Conservation (phyloP, 176 grass and related monocot genomes). For the Panicum miliaceum region DNA sequence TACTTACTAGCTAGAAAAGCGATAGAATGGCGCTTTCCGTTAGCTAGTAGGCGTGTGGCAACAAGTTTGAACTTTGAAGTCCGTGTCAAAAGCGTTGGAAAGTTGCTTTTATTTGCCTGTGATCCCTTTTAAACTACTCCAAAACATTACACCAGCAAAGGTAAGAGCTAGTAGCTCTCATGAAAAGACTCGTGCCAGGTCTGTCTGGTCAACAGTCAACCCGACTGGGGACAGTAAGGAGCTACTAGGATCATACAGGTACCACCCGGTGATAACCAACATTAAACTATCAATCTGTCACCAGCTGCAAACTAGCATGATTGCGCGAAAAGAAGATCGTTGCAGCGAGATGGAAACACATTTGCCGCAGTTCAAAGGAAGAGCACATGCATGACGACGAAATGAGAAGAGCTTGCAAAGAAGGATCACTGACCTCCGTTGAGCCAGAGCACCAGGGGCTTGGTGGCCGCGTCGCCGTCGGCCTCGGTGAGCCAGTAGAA, state of each 20-base stretch:
- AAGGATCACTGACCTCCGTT: slow-evolving; percentile 72
- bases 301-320: background rate
- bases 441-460: slow-evolving; percentile 97
- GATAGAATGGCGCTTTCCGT: slow-evolving; percentile 39
- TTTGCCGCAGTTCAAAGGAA: background rate
- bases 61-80: slow-evolving; percentile 37
- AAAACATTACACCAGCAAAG: background rate
- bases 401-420: background rate
- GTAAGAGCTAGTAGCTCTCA: background rate
- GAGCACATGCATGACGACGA: background rate
- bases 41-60: slow-evolving; percentile 10
- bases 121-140: slow-evolving; percentile 30
- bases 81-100: slow-evolving; percentile 45
- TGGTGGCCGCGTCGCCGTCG: slow-evolving; percentile 49
- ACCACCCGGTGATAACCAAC: background rate
- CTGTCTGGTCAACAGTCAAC: slow-evolving; percentile 29
- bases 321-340: background rate
- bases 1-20: background rate
- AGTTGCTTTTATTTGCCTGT: slow-evolving; percentile 1
- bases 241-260: background rate
- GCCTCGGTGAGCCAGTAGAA: slow-evolving; percentile 99
- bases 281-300: background rate
- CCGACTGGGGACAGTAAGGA: background rate
- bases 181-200: slow-evolving; percentile 30
- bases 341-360: background rate